Evolutionary conservation across 129 eudicot genomes (phyloP), one percentile per base, ranked within the genome.

Genomic region (Tagetes patula): DNA sequence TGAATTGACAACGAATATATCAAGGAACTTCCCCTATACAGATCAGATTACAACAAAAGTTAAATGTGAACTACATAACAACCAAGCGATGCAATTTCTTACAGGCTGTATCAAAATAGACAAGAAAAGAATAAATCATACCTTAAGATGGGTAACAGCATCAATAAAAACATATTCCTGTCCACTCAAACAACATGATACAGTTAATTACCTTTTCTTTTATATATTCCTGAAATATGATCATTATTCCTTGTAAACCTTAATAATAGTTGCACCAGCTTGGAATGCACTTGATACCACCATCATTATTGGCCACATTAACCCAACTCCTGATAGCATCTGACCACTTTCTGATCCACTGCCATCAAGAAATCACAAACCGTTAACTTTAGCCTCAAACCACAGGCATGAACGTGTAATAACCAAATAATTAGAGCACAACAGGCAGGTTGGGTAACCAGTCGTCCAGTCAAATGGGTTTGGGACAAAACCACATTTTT

Each of bases 1-100:
- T 13, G 98, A 92, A 86, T 92, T 92, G 63, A 92, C 98, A n/a
- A 92, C 95, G 84, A 92, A 92, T 77, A 92, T 89, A 72, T 92
- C 96, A 39, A 92, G 96, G 83, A 88, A 70, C 82, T 85, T 92
- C 46, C 90, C 98, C 98, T 92, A 83, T 56, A 70, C 41, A 54
- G 37, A 73, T 69, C 60, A 49, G 14, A 58, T 55, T 13, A 14
- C 6, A 62, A 59, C 36, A 70, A 12, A 47, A 31, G 55, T 60
- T 60, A 3, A 12, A 46, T n/a, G 55, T 41, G 48, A 72, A 42
- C 41, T 43, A 42, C 55, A 53, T 46, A 50, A 65, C 46, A 69
- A 72, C 52, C 46, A 76, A 75, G 46, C 60, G 52, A 50, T 49
- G 11, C 42, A 50, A 65, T 58, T 56, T 46, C 39, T 65, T 39